These are phyloP conservation scores for Glycine tomentella DNA, from an alignment of 306 rosid genomes.

Conservation along the genomic window DNA sequence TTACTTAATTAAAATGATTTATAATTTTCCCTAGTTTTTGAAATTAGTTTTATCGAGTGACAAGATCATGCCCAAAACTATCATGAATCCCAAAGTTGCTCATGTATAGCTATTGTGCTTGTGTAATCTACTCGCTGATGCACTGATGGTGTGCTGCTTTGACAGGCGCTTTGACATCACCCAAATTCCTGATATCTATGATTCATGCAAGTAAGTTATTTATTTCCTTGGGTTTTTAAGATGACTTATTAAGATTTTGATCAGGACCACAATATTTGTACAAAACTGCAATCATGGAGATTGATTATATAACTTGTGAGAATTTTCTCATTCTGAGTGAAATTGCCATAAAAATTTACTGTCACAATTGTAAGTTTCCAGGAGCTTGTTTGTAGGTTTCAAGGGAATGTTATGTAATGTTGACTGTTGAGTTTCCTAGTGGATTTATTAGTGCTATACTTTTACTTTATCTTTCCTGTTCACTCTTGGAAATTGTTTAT, in stretches of 20 bases:
- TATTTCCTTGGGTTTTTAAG: slow-evolving; percentile 27
- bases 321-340: neutral
- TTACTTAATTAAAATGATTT: slow-evolving; percentile 23
- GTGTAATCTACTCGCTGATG: slow-evolving; percentile 10
- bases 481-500: slow-evolving; percentile 11
- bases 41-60: slow-evolving; percentile 38
- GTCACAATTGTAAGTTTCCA: slow-evolving; percentile 2
- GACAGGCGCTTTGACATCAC: slow-evolving; percentile 93
- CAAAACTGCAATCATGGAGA: neutral
- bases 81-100: slow-evolving; percentile 15
- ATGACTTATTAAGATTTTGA: slow-evolving; percentile 3
- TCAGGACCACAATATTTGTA: neutral
- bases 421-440: neutral
- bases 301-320: slow-evolving; percentile 2
- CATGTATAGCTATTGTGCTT: slow-evolving; percentile 11
- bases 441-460: neutral
- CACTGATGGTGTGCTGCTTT: slow-evolving; percentile 50
- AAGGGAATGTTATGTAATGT: neutral
- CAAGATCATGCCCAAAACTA: slow-evolving; percentile 14
- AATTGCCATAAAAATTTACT: neutral
- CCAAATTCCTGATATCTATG: slow-evolving; percentile 95
- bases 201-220: slow-evolving; percentile 95
- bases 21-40: slow-evolving; percentile 6
- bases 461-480: neutral
- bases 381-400: slow-evolving; percentile 30